Conservation (phyloP, 208 protist species). For the Jaenimonas drosophilae region DNA sequence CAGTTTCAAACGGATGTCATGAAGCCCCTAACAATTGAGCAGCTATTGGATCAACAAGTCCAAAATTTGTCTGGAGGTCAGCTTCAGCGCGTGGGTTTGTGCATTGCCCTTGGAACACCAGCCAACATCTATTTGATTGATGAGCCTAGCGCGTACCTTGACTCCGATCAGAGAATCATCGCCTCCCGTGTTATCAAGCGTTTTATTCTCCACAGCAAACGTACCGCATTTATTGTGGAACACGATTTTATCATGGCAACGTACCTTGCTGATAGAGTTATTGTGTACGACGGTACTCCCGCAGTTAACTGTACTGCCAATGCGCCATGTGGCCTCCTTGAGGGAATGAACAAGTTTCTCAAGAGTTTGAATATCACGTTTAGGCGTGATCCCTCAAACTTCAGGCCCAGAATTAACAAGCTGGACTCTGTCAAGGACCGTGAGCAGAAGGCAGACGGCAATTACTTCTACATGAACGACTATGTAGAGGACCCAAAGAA, state of each 20-base stretch:
- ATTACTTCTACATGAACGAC: conserved; percentile 98
- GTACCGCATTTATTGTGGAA: conserved; percentile 99
- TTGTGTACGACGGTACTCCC: conserved; percentile 98
- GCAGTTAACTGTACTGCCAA: conserved; percentile 92
- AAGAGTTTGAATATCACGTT: conserved; percentile 98
- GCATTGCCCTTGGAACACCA: conserved; percentile 96
- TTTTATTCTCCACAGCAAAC: conserved; percentile 99
- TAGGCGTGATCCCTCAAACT: conserved; percentile 98
- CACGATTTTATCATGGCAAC: conserved; percentile 99
- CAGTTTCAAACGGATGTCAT: conserved; percentile 99
- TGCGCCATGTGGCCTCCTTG: conserved; percentile 68
- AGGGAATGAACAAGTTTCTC: conserved; percentile 98
- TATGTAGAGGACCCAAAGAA: conserved; percentile 20
- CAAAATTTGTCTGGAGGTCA: conserved; percentile 99
- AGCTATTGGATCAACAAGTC: conserved; percentile 96
- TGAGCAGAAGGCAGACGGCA: conserved; percentile 97
- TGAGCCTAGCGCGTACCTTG: conserved; percentile 99
- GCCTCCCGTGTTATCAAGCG: conserved; percentile 97
- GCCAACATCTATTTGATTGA: conserved; percentile 99
- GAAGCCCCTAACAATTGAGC: conserved; percentile 97
- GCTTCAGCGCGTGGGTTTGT: conserved; percentile 99
- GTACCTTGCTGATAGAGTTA: conserved; percentile 99
- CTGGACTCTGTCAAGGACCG: conserved; percentile 95
- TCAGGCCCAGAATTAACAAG: conserved; percentile 99
- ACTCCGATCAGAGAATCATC: conserved; percentile 99